These are phyloP conservation scores for Adansonia rubrostipa DNA, from an alignment of 441 rosid genomes.

Conservation along the genomic window DNA sequence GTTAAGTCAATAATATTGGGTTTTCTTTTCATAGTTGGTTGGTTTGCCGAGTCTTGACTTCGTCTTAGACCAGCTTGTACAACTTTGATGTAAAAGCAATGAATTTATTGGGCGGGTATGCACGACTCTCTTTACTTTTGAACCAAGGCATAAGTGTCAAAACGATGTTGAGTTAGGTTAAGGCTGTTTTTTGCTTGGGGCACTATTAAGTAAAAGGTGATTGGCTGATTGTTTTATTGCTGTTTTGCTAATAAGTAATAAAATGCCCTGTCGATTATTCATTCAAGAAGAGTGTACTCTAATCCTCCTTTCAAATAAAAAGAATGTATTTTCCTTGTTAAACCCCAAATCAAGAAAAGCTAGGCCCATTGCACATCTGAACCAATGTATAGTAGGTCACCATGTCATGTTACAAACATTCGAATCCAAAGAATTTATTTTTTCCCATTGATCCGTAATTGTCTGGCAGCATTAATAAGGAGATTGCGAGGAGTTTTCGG, in stretches of 20 bases:
- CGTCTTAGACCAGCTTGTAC: not conserved
- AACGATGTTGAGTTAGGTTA: no score
- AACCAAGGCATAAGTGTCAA: no score
- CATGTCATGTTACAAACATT: not conserved
- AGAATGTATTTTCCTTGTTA: no score
- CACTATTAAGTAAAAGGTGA: no score
- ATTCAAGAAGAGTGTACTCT: no score
- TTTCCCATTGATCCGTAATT: not conserved
- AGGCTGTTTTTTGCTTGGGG: no score
- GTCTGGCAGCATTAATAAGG: not conserved
- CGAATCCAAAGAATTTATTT: not conserved
- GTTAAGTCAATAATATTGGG: not conserved
- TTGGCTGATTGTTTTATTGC: no score
- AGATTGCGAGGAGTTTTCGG: not conserved
- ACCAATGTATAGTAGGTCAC: not conserved
- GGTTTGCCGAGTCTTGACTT: not conserved
- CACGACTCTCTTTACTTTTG: no score
- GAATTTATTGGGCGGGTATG: not conserved
- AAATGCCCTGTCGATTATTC: no score
- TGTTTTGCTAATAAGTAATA: no score
- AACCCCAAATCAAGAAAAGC: no score
- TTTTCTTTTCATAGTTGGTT: not conserved
- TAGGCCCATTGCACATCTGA: not conserved
- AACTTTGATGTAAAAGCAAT: not conserved
- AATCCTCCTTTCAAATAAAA: no score